Evolutionary conservation across 1,284 basidiomycete species (phyloP).

Genomic region (Rhodofomes roseus): DNA sequence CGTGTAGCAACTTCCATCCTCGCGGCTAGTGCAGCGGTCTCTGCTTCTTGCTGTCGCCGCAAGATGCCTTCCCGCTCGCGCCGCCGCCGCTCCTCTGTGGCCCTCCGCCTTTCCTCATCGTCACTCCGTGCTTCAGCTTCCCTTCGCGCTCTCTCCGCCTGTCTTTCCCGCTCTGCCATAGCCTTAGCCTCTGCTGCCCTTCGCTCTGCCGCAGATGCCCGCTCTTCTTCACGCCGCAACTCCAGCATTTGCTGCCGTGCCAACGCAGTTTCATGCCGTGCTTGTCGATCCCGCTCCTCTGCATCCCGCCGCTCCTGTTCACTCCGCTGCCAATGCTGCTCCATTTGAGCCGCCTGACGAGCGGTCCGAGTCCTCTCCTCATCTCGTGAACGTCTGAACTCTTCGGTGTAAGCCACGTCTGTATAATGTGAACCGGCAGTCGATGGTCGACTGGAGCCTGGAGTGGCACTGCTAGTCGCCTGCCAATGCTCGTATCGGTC

Average conservation of each 20-base stretch:
- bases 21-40: constrained; percentile 32
- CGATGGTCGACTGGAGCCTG: constrained; percentile 17
- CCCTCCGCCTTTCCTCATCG: constrained; percentile 19
- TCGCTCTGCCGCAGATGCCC: constrained; percentile 19
- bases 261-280: constrained; percentile 20
- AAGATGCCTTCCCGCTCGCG: constrained; percentile 45
- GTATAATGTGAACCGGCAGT: constrained; percentile 11
- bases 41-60: constrained; percentile 44
- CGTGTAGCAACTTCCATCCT: constrained; percentile 22
- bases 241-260: constrained; percentile 17
- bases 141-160: constrained; percentile 16
- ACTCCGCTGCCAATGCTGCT: constrained; percentile 29
- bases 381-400: constrained; percentile 16
- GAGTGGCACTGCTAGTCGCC: constrained; percentile 8
- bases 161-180: constrained; percentile 24
- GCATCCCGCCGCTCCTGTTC: constrained; percentile 20
- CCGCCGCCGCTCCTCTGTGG: constrained; percentile 28
- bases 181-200: constrained; percentile 22
- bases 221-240: constrained; percentile 18
- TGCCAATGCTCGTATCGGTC: constrained; percentile 35
- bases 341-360: constrained; percentile 34
- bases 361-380: constrained; percentile 35
- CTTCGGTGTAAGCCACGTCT: constrained; percentile 21
- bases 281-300: constrained; percentile 21
- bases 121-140: constrained; percentile 27